Percentiles rank a stretch among this genome's conserved stretches.
Evolutionary conservation across 2,329 filamentous ascomycete genomes (phyloP).

Genomic region (Fusarium dimerum): DNA sequence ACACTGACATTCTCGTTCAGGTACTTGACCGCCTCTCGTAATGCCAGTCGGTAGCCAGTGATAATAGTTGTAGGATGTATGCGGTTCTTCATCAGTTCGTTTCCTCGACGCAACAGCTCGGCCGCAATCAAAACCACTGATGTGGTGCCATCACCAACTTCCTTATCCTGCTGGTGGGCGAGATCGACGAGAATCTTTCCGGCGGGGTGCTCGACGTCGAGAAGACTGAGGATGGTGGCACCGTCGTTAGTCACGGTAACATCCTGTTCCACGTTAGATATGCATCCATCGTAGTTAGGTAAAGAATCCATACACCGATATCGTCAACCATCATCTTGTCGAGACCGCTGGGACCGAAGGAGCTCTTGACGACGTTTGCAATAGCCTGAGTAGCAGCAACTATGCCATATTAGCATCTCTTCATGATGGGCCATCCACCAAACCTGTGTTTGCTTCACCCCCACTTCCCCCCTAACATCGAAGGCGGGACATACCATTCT

Average conservation of each 20-base stretch:
- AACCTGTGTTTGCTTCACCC: slow-evolving; percentile 17
- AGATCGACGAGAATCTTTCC: slow-evolving; percentile 98
- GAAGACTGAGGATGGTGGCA: slow-evolving; percentile 89
- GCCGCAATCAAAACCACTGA: slow-evolving; percentile 97
- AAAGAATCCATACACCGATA: slow-evolving; percentile 70
- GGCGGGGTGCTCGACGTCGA: slow-evolving; percentile 96
- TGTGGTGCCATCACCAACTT: slow-evolving; percentile 97
- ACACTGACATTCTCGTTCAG: slow-evolving; percentile 98
- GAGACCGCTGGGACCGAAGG: slow-evolving; percentile 92
- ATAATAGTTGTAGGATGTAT: slow-evolving; percentile 99
- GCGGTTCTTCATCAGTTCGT: slow-evolving; percentile 99
- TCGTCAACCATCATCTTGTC: slow-evolving; percentile 99
- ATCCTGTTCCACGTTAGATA: slow-evolving; percentile 57
- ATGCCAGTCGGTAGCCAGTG: slow-evolving; percentile 91
- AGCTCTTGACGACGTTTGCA: slow-evolving; percentile 98
- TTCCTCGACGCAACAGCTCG: slow-evolving; percentile 88
- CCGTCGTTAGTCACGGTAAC: slow-evolving; percentile 99
- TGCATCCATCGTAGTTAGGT: slow-evolving; percentile 11
- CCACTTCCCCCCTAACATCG: slow-evolving; percentile 29
- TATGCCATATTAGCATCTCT: slow-evolving; percentile 37
- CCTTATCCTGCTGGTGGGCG: slow-evolving; percentile 97
- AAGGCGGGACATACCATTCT: slow-evolving; percentile 69
- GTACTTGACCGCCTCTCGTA: slow-evolving; percentile 96
- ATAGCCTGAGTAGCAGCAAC: slow-evolving; percentile 96
- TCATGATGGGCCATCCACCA: slow-evolving; percentile 19